Evolutionary conservation across 345 rosid genomes (phyloP).

Genomic region (Carallia pectinifolia): DNA sequence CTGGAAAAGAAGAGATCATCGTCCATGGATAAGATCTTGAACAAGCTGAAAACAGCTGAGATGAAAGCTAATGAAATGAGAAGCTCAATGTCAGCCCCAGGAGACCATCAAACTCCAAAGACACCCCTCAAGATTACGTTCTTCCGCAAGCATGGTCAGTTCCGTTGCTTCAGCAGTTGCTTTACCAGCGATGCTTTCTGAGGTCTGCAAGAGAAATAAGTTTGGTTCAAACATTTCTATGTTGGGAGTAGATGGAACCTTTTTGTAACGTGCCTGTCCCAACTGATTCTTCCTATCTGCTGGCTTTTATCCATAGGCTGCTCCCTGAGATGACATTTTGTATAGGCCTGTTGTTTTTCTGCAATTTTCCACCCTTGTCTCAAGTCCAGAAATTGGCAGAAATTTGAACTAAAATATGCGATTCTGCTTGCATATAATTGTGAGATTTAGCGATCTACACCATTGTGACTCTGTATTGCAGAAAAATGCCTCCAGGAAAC

Average conservation of each 20-base stretch:
- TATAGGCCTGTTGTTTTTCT: neutral
- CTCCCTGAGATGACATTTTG: neutral
- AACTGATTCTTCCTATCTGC: slow-evolving; percentile 1
- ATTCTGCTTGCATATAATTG: too few species aligned
- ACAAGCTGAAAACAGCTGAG: slow-evolving; percentile 62
- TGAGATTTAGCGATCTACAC: too few species aligned
- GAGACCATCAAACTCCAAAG: slow-evolving; percentile 33
- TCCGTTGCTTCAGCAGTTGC: slow-evolving; percentile 48
- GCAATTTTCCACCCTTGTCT: neutral
- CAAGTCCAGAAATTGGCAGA: neutral
- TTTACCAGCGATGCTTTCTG: slow-evolving; percentile 41
- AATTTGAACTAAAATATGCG: too few species aligned
- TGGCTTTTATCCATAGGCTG: neutral
- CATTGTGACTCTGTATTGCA: too few species aligned
- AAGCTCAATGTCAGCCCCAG: slow-evolving; percentile 40
- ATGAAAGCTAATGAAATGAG: slow-evolving; percentile 77
- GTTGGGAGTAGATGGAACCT: too few species aligned
- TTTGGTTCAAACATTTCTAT: too few species aligned
- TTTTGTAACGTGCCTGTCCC: neutral
- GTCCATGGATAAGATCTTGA: slow-evolving; percentile 78
- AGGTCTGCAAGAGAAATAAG: neutral
- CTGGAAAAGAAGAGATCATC: slow-evolving; percentile 86
- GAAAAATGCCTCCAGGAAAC: too few species aligned
- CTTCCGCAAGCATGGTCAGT: slow-evolving; percentile 35
- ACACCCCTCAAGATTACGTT: slow-evolving; percentile 33